phyloP scores from a whole-genome alignment of 306 rosid genomes.

The Fragaria nilgerrensis region DNA sequence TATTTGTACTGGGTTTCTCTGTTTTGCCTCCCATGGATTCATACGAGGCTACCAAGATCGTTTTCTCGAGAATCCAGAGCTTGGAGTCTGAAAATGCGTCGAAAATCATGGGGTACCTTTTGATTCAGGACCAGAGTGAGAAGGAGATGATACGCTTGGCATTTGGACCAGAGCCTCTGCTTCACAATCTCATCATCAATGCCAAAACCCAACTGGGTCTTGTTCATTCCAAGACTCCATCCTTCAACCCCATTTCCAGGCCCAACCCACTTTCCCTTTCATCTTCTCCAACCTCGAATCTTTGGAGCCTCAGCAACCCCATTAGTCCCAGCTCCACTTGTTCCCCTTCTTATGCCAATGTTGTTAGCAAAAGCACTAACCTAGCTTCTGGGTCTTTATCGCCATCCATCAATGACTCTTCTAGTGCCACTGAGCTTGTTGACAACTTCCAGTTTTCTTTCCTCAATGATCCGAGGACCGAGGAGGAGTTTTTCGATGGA shows the following conservation, averaged over 20 bases:
- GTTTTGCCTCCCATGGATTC: conserved; percentile 53
- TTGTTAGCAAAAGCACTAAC: conserved; percentile 52
- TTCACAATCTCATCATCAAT: conserved; percentile 50
- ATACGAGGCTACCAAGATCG: conserved; percentile 70
- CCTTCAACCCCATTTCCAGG: conserved; percentile 67
- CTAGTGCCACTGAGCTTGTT: conserved; percentile 29
- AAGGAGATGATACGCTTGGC: conserved; percentile 68
- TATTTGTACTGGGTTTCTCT: background rate
- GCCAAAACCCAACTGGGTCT: conserved; percentile 62
- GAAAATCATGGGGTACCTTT: conserved; percentile 83
- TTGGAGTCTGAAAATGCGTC: conserved; percentile 85
- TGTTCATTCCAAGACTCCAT: conserved; percentile 26
- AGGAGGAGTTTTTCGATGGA: conserved; percentile 37
- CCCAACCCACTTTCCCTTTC: conserved; percentile 62
- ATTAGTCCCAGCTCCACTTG: conserved; percentile 49
- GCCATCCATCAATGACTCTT: background rate
- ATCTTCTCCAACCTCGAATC: conserved; percentile 49
- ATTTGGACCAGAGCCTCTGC: conserved; percentile 61
- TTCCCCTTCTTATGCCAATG: conserved; percentile 50
- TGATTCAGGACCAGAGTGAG: conserved; percentile 67
- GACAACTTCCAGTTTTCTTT: conserved; percentile 64
- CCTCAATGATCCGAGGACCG: conserved; percentile 47
- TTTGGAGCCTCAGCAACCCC: conserved; percentile 51
- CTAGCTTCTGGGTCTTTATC: conserved; percentile 25
- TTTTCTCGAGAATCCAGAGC: conserved; percentile 59